A percentile compares a stretch with the other conserved stretches of the same genome.
phyloP scores from a whole-genome alignment of 306 rosid species.

The Gillenia trifoliata region DNA sequence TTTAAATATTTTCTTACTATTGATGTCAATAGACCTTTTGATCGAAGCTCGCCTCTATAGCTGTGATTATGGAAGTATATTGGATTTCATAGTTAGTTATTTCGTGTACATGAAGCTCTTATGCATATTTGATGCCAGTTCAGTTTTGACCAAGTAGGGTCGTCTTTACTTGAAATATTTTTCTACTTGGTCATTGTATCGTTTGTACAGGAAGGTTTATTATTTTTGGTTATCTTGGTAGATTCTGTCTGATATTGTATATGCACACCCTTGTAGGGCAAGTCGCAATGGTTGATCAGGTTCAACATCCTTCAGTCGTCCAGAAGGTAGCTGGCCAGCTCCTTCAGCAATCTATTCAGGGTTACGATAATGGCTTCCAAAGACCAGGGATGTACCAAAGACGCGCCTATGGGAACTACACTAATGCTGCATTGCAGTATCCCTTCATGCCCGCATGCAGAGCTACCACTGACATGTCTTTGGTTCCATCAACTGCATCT shows the following conservation, averaged over 20 bases:
- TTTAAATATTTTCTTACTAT: no score
- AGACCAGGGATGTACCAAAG: constrained; percentile 54
- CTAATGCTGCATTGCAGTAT: constrained; percentile 60
- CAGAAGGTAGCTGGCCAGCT: constrained; percentile 75
- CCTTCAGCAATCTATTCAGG: constrained; percentile 46
- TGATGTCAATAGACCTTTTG: neutral
- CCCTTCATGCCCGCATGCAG: constrained; percentile 45
- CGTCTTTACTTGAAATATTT: neutral
- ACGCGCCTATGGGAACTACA: constrained; percentile 46
- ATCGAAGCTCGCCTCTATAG: neutral
- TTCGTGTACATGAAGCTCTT: neutral
- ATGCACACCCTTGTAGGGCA: constrained; percentile 24
- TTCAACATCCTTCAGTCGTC: constrained; percentile 66
- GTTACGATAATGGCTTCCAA: constrained; percentile 38
- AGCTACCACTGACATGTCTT: constrained; percentile 50
- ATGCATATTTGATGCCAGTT: neutral
- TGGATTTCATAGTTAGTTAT: neutral
- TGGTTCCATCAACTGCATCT: constrained; percentile 56
- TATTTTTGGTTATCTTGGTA: neutral
- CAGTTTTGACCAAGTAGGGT: neutral
- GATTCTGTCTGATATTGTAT: neutral
- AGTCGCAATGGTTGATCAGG: constrained; percentile 70
- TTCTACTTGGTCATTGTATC: neutral
- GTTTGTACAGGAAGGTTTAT: neutral
- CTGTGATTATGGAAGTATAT: neutral